Conservation (phyloP, 2,329 filamentous ascomycete genomes). For the Blumeria graminis region DNA sequence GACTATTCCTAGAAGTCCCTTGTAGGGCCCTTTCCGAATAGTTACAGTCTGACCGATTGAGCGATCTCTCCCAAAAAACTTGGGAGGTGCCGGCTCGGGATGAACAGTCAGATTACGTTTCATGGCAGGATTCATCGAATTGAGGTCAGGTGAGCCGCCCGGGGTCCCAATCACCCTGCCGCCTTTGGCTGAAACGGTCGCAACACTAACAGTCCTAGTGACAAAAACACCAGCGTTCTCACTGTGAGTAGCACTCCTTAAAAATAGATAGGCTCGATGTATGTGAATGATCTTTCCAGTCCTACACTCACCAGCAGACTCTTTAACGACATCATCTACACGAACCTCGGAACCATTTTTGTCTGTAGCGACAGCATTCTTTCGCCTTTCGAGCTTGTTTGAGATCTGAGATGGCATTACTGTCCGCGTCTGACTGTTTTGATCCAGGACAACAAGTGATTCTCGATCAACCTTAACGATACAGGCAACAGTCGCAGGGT, state of each 20-base stretch:
- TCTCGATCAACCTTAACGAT: slow-evolving; percentile 91
- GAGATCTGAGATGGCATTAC: slow-evolving; percentile 79
- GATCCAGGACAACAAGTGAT: slow-evolving; percentile 70
- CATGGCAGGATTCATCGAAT: slow-evolving; percentile 77
- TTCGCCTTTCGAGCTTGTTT: slow-evolving; percentile 63
- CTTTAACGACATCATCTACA: slow-evolving; percentile 75
- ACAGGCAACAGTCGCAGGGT: slow-evolving; percentile 75
- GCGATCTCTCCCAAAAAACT: slow-evolving; percentile 53
- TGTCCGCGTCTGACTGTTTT: slow-evolving; percentile 61
- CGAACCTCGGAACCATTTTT: slow-evolving; percentile 83
- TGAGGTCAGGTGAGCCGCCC: slow-evolving; percentile 48
- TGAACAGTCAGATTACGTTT: slow-evolving; percentile 38
- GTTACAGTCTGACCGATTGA: slow-evolving; percentile 80
- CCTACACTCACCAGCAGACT: slow-evolving; percentile 63
- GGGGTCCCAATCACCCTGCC: slow-evolving; percentile 40
- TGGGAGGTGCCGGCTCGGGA: slow-evolving; percentile 39
- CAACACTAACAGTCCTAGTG: slow-evolving; percentile 60
- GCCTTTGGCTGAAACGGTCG: slow-evolving; percentile 83
- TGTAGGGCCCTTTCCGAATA: slow-evolving; percentile 68
- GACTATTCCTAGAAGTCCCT: slow-evolving; percentile 81
- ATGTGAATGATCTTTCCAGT: slow-evolving; percentile 84
- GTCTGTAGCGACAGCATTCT: slow-evolving; percentile 73
- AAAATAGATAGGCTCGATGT: slow-evolving; percentile 74
- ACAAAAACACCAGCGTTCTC: slow-evolving; percentile 87
- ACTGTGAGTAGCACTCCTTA: slow-evolving; percentile 59